A percentile compares a stretch with the other conserved stretches of the same genome.
Evolutionary conservation across 176 grass and related monocot species (phyloP).

Genomic region (Sorghum bicolor): Sorghum_bicolor_NCBIv3 NC_012872.2:72103501-72104000

Average conservation of each 20-base stretch:
- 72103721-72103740: neutral
- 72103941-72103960: too few species aligned
- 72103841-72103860: neutral
- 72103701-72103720: neutral
- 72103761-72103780: neutral
- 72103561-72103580: too few species aligned
- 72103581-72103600: too few species aligned
- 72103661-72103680: too few species aligned
- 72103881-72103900: neutral
- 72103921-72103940: neutral
- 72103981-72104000: slow-evolving; percentile 30
- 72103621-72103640: too few species aligned
- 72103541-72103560: too few species aligned
- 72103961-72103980: too few species aligned
- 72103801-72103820: slow-evolving; percentile 22
- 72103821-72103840: slow-evolving; percentile 28
- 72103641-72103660: neutral
- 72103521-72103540: too few species aligned
- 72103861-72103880: slow-evolving; percentile 16
- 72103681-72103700: neutral
- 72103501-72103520: too few species aligned
- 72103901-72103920: neutral
- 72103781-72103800: neutral
- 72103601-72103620: too few species aligned
- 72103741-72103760: neutral